Evolutionary conservation across 805 yeast species (phyloP).

Genomic region (Hanseniaspora clermontiae): DNA sequence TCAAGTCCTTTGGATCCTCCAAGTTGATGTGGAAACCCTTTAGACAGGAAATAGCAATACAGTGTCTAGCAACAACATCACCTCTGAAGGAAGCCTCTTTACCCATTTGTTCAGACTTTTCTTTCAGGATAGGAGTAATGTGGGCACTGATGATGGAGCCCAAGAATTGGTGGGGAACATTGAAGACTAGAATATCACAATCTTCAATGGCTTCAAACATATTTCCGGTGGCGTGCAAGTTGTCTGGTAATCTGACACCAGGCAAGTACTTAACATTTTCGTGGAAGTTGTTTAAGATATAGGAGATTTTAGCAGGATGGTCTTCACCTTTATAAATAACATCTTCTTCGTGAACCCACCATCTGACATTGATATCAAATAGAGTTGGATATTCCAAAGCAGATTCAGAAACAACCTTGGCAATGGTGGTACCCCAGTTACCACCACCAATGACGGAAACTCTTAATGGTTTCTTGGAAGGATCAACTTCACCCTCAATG

Average conservation of each 20-base stretch:
- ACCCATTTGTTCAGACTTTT: not conserved
- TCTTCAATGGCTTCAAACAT: constrained; percentile 60
- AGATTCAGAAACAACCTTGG: constrained; percentile 88
- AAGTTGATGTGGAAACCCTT: constrained; percentile 63
- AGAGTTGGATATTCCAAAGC: constrained; percentile 36
- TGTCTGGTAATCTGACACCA: constrained; percentile 72
- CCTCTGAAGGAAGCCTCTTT: constrained; percentile 8
- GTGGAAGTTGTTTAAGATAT: constrained; percentile 77
- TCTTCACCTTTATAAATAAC: constrained; percentile 42
- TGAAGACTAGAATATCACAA: constrained; percentile 81
- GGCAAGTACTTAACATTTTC: constrained; percentile 93
- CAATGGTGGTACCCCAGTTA: constrained; percentile 96
- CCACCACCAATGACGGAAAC: constrained; percentile 87
- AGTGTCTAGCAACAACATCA: constrained; percentile 39
- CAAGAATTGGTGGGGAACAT: constrained; percentile 94
- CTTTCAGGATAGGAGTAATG: constrained; percentile 11
- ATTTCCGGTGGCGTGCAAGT: constrained; percentile 79
- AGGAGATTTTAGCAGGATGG: constrained; percentile 47
- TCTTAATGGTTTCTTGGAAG: constrained; percentile 31
- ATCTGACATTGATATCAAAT: constrained; percentile 62
- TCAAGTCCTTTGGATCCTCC: constrained; percentile 50
- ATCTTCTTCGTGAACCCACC: constrained; percentile 95
- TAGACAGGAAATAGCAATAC: constrained; percentile 86
- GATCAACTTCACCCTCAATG: constrained; percentile 15
- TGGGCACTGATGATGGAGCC: constrained; percentile 43